Evolutionary conservation across 345 rosid genomes (phyloP), one percentile per base, ranked within the genome.

Genomic region (Eucalyptus tenuipes): DNA sequence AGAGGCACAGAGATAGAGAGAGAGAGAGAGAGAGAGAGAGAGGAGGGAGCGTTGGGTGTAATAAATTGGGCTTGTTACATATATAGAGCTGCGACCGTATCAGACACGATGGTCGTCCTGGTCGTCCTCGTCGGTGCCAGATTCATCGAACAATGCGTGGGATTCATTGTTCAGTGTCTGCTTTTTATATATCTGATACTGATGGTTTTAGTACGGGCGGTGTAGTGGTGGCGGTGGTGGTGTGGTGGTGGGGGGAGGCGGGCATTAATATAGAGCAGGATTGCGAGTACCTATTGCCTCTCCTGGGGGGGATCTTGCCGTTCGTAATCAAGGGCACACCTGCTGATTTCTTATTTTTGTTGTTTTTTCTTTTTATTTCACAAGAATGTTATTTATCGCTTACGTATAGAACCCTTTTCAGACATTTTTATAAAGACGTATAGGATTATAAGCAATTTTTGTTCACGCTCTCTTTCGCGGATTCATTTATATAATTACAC

Each of bases 21-120:
- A 1, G 29, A 4, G 7, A 0, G 27, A 2, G 22, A 1, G 80
- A 3, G 44, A 1, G 12, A 4, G 81, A 2, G 27, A 20, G 9
- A 4, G 82, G 12, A 4, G 81, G 4, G 27, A 20, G 9, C 7
- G 82, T 75, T 20, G 47, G 45, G 82, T 3, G 84, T 20, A 75
- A 75, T 75, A 75, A 75, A 75, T 75, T 20, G 84, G 47, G 84
- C 12, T 40, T 1, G 47, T 75, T 20, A 10, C 3, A 3, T 75
- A 75, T 2, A 75, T 24, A 40, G 47, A 75, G 29, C 7, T 12
- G 47, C 27, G 84, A 20, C 47, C 25, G 29, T 40, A 8, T 75
- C 84, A 2, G 84, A 22, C 84, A 75, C 15, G 84, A 37, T 31
- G 40, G 22, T 16, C 4, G 24, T 37, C 27, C 24, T 17, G 3